Evolutionary conservation across 2,329 filamentous ascomycete genomes (phyloP).

Genomic region (Pseudophaeomoniella oleicola): DNA sequence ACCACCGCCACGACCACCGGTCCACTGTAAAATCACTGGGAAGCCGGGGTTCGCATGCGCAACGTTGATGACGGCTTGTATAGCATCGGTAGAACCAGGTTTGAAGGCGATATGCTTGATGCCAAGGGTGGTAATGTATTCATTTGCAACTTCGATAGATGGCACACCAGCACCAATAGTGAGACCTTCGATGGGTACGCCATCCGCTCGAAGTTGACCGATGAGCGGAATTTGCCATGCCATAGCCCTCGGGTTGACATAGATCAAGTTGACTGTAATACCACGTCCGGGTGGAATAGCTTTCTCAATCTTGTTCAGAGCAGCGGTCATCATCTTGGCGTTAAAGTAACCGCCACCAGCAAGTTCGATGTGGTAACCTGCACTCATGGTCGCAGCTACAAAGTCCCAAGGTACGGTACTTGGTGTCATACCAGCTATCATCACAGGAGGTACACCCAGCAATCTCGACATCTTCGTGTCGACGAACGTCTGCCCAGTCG

Average conservation of each 20-base stretch:
- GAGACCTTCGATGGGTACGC: constrained; percentile 79
- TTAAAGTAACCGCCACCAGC: constrained; percentile 83
- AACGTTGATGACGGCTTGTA: constrained; percentile 82
- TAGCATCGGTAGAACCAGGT: constrained; percentile 75
- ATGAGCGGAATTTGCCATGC: constrained; percentile 83
- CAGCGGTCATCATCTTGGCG: constrained; percentile 66
- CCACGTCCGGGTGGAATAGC: constrained; percentile 72
- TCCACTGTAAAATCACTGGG: constrained; percentile 91
- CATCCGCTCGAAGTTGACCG: constrained; percentile 64
- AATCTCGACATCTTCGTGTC: constrained; percentile 93
- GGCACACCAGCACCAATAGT: constrained; percentile 90
- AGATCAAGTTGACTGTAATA: constrained; percentile 82
- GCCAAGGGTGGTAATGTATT: constrained; percentile 85
- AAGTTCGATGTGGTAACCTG: constrained; percentile 86
- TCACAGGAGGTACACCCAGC: constrained; percentile 68
- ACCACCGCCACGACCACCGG: constrained; percentile 80
- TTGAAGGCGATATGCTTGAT: constrained; percentile 93
- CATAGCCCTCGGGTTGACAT: constrained; percentile 81
- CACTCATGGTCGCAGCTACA: constrained; percentile 82
- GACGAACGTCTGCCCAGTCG: constrained; percentile 76
- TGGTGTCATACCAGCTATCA: constrained; percentile 92
- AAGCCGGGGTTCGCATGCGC: constrained; percentile 88
- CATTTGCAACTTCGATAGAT: constrained; percentile 81
- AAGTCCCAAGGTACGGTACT: constrained; percentile 84
- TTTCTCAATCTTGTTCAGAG: constrained; percentile 71